Conservation (phyloP, 2,329 filamentous ascomycete genomes). For the Fusarium ambrosium region DNA sequence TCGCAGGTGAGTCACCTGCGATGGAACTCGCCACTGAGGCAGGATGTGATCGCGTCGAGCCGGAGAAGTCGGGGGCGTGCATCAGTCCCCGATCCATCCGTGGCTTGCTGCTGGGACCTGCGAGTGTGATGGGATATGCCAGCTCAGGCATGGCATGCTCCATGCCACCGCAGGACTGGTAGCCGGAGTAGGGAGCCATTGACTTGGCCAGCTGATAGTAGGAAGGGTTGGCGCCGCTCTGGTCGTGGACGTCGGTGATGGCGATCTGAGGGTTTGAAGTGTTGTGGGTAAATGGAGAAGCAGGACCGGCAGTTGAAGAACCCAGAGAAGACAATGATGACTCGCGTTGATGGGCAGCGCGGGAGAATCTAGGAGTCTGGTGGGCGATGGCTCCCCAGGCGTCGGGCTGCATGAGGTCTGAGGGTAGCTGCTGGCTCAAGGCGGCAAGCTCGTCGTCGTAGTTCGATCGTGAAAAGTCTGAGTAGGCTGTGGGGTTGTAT, state of each 20-base stretch:
- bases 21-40: slow-evolving; percentile 70
- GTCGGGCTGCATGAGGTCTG: slow-evolving; percentile 59
- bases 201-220: slow-evolving; percentile 64
- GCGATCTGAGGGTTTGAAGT: slow-evolving; percentile 71
- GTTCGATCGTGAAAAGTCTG: slow-evolving; percentile 34
- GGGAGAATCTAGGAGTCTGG: slow-evolving; percentile 55
- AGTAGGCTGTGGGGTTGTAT: slow-evolving; percentile 33
- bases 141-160: slow-evolving; percentile 55
- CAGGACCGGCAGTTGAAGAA: slow-evolving; percentile 69
- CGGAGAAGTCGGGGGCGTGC: slow-evolving; percentile 61
- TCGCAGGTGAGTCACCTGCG: slow-evolving; percentile 71
- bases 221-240: slow-evolving; percentile 51
- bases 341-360: slow-evolving; percentile 68
- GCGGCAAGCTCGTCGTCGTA: slow-evolving; percentile 46
- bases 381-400: slow-evolving; percentile 56
- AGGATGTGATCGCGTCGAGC: slow-evolving; percentile 61
- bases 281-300: slow-evolving; percentile 69
- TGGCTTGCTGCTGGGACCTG: slow-evolving; percentile 53
- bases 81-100: slow-evolving; percentile 59
- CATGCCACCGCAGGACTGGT: slow-evolving; percentile 52
- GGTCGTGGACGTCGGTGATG: slow-evolving; percentile 63
- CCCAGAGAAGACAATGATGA: slow-evolving; percentile 72
- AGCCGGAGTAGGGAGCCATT: slow-evolving; percentile 59
- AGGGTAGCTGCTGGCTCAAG: slow-evolving; percentile 41
- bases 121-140: slow-evolving; percentile 57